Evolutionary conservation across 1,284 basidiomycete species (phyloP), one percentile per base, ranked within the genome.

Genomic region (Spongispora temasekensis): DNA sequence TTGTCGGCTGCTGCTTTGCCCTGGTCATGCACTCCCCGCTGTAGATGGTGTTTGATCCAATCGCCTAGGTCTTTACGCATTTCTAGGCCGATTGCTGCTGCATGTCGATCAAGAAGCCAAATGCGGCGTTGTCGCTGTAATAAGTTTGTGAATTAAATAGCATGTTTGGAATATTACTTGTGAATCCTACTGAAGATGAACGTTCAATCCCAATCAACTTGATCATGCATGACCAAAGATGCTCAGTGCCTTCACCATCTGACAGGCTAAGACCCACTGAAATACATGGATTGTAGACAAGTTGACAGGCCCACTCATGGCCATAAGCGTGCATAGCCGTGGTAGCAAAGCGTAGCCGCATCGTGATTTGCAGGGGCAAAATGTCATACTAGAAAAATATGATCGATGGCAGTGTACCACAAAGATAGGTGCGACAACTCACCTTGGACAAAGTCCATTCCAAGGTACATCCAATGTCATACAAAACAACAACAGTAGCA

Each of bases 71-170:
- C 68, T 7, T 64, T 57, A 1, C 59, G 40, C 21, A 69, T 63
- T 6, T 66, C 61, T 7, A n/a, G 15, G 0, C 60, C 67, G 35
- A 76, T 67, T 3, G 62, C 63, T 0, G 48, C 53, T 0, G 65
- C 63, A 34, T 74, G 69, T 19, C 67, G 61, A 35, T 76, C 71
- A 17, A 75, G 63, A 4, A 75, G 55, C 70, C 70, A 75, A 7
- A 74, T 65, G 2, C 69, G 40, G 9, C 65, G 53, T 9, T 62
- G n/a, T 21, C 40, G 4, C 40, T 42, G 40, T 7, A 9, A 5
- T 21, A 8, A 42, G 19, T 5, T 37, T 40, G 17, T 19, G 5
- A 9, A 6, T 40, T n/a, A 40, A 19, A 40, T 40, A 10, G n/a
- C 37, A 34, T 34, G 7, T 7, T 34, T n/a, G n/a, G 37, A 40